Evolutionary conservation across 441 rosid species (phyloP).

Genomic region (Erysimum cheiri): DNA sequence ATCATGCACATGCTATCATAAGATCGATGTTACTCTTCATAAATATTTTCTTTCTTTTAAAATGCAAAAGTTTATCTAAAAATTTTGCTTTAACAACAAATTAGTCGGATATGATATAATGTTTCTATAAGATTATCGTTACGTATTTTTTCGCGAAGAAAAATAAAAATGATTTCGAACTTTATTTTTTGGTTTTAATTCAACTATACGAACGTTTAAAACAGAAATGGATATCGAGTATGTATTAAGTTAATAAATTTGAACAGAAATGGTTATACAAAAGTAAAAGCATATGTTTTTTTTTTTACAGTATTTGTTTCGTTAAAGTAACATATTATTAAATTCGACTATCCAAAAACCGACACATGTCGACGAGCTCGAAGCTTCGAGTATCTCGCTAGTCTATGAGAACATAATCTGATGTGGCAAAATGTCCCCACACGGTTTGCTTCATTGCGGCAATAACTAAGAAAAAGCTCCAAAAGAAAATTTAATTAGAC

Average conservation of each 20-base stretch:
- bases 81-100: neutral
- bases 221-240: neutral
- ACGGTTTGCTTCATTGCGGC: slow-evolving; percentile 34
- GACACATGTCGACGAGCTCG: slow-evolving; percentile 19
- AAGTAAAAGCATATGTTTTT: neutral
- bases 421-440: slow-evolving; percentile 26
- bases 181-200: too few species aligned
- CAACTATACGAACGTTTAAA: too few species aligned
- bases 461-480: slow-evolving; percentile 26
- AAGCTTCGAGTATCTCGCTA: slow-evolving; percentile 21
- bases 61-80: too few species aligned
- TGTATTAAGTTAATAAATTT: neutral
- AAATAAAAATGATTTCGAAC: neutral
- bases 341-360: neutral
- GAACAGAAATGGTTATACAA: neutral
- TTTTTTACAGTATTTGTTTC: neutral
- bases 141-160: neutral
- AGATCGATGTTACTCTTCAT: neutral
- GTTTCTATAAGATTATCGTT: neutral
- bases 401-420: slow-evolving; percentile 17
- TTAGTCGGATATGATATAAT: neutral
- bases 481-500: slow-evolving; percentile 10
- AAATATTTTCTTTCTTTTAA: too few species aligned
- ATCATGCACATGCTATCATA: neutral
- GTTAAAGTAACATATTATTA: slow-evolving; percentile 7